Base-by-base conservation (phyloP, 2,329 filamentous ascomycete genomes). In the Trichophyton mentagrophytes region DNA sequence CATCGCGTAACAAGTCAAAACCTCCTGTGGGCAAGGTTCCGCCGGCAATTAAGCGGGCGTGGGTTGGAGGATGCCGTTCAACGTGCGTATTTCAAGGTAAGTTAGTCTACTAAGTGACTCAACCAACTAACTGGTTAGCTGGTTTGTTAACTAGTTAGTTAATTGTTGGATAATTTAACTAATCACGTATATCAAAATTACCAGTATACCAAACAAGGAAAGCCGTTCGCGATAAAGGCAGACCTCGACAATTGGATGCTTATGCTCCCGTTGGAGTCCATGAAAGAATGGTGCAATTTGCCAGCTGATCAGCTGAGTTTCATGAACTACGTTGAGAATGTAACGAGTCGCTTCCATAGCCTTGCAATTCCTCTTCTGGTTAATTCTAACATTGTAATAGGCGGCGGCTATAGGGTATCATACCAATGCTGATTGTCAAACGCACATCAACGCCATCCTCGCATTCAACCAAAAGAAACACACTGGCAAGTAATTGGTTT, bases 231-330 rank as follows among this genome's bases (percentile, higher is more conserved):
- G 20, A 44, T n/a, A 4, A 57, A 44, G n/a, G 55, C 30, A 15
- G 33, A 38, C 13, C 33, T 40, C n/a, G 55, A 44, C 3, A 27
- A 57, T 22, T 57, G 38, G 33, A 44, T 44, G 6, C 8, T 40
- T 20, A 40, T 57, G 30, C 55, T 57, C n/a, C 55, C 55, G 11
- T 15, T 44, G 33, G n/a, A 57, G 15, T 40, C 55, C 7, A 57
- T 38, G 33, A 57, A 40, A 40, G 38, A 38, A 22, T 57, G 55
- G 55, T 44, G 55, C n/a, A 57, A 57, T 42, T n/a, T 57, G n/a
- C 55, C 55, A 20, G 13, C 7, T 5, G 30, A 40, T 11, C 55
- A 40, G 3, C 17, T 57, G 9, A 57, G n/a, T 20, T 57, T 57
- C 5, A 57, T 30, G 30, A 57, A n/a, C 11, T 57, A 57, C 7